A percentile compares a stretch with the other conserved stretches of the same genome.
phyloP scores from a whole-genome alignment of 768 basidiomycete genomes.

The Xerocomus spinulosus region DNA sequence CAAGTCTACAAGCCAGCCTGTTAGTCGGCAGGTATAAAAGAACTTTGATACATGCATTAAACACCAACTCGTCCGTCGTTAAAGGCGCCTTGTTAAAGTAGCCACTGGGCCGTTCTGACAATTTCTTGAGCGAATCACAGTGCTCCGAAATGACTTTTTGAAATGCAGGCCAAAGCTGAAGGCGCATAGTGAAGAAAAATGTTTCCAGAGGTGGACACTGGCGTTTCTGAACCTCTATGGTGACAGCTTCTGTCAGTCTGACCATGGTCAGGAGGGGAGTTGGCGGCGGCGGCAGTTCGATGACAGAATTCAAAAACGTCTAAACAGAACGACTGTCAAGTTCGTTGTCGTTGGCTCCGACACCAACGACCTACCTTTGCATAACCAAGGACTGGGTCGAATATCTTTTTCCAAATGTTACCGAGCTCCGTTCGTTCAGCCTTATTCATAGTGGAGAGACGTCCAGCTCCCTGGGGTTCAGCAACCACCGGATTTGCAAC shows the following conservation, averaged over 20 bases:
- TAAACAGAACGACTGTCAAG: conserved; percentile 25
- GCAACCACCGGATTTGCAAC: conserved; percentile 26
- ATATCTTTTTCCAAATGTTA: conserved; percentile 83
- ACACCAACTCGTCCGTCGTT: conserved; percentile 67
- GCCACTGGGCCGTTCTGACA: conserved; percentile 67
- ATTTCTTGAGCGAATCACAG: conserved; percentile 73
- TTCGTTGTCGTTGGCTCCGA: not conserved
- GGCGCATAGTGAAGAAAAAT: conserved; percentile 73
- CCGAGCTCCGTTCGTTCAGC: conserved; percentile 58
- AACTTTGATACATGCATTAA: conserved; percentile 42
- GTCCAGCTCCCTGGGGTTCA: conserved; percentile 22
- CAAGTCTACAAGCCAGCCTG: conserved; percentile 47
- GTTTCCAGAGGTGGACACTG: conserved; percentile 76
- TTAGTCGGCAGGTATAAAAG: not conserved
- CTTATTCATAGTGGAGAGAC: conserved; percentile 41
- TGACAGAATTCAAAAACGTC: conserved; percentile 62
- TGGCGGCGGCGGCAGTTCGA: conserved; percentile 72
- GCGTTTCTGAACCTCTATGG: conserved; percentile 70
- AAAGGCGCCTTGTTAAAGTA: conserved; percentile 58
- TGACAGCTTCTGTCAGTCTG: conserved; percentile 78
- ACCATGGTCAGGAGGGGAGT: conserved; percentile 87
- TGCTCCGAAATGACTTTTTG: conserved; percentile 85
- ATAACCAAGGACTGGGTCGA: conserved; percentile 89
- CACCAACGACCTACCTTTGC: conserved; percentile 51
- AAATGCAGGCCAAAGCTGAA: conserved; percentile 92